phyloP scores from a whole-genome alignment of 2,329 filamentous ascomycete genomes.

The Cryphonectria carpinicola region DNA sequence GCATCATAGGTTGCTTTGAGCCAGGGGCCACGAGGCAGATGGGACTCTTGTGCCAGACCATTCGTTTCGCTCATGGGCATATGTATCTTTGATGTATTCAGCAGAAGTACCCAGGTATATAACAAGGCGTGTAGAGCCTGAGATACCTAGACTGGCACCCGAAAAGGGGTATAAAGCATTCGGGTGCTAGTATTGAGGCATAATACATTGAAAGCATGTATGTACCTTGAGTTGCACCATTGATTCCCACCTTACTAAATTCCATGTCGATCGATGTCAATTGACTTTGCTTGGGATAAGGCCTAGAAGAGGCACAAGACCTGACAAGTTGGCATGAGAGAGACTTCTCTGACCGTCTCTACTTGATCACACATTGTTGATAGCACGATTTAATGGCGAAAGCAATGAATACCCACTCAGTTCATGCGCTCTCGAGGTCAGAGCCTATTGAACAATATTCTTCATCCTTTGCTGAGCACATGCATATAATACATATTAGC shows the following conservation, averaged over 20 bases:
- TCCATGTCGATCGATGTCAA: neutral
- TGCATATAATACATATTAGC: neutral
- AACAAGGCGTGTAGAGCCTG: neutral
- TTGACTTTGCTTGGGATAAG: neutral
- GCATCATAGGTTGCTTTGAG: neutral
- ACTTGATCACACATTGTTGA: neutral
- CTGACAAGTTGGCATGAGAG: neutral
- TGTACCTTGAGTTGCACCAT: neutral
- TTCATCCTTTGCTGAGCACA: neutral
- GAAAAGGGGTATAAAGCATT: neutral
- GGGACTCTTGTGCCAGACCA: neutral
- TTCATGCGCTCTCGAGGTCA: neutral
- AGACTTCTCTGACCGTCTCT: neutral
- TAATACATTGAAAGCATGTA: neutral
- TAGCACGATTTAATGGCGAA: too few relatives aligned
- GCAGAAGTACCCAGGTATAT: neutral
- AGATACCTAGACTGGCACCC: neutral
- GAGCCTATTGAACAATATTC: neutral
- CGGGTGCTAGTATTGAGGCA: neutral
- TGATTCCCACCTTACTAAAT: neutral
- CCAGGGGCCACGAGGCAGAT: neutral
- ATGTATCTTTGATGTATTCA: too few relatives aligned
- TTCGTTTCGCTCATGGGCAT: neutral
- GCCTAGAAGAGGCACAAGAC: neutral
- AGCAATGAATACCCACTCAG: neutral